Evolutionary conservation across 768 basidiomycete species (phyloP), one percentile per base, ranked within the genome.

Genomic region (Suillus spraguei): DNA sequence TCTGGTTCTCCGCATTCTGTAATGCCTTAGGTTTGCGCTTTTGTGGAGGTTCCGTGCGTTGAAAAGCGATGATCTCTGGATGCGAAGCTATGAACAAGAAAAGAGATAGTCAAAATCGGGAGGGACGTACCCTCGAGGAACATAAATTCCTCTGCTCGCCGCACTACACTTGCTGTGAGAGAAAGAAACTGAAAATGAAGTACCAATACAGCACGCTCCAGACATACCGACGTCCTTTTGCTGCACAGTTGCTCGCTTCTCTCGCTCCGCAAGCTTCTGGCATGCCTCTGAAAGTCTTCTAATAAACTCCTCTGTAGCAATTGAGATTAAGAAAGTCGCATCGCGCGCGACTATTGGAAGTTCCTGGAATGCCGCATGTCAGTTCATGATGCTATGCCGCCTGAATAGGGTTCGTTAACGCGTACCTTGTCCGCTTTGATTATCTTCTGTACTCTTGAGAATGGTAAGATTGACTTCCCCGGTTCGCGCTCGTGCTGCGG

Each of bases 231-330:
- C 76, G 73, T 97, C 94, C 65, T 83, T 86, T 67, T 91, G 84
- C 71, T 92, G 91, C 20, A 95, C 84, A 0, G 87, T 94, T 35
- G 85, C 74, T 64, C 94, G 79, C 67, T 86, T 89, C 65, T 95
- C 92, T 60, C 85, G 78, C 63, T 84, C 82, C 6, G 94, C 92
- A 16, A 87, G 82, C 60, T 79, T 82, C 66, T 91, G 87, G n/a
- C 84, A 85, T 7, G 91, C 89, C 62, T 89, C 85, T 38, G 85
- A 82, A 35, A 96, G 77, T 58, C 87, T 83, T 72, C 85, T 87
- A 60, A 96, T 89, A 67, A 97, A 96, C 73, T 94, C 90, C 76
- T 97, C 95, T 61, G 95, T 89, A 6, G 94, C 94, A 33, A 94
- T 78, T 24, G 91, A 87, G 53, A 96, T 88, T 65, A 94, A 76